A percentile compares a stretch with the other conserved stretches of the same genome.
Evolutionary conservation across 2,329 filamentous ascomycete species (phyloP).

Genomic region (Botrytis squamosa): DNA sequence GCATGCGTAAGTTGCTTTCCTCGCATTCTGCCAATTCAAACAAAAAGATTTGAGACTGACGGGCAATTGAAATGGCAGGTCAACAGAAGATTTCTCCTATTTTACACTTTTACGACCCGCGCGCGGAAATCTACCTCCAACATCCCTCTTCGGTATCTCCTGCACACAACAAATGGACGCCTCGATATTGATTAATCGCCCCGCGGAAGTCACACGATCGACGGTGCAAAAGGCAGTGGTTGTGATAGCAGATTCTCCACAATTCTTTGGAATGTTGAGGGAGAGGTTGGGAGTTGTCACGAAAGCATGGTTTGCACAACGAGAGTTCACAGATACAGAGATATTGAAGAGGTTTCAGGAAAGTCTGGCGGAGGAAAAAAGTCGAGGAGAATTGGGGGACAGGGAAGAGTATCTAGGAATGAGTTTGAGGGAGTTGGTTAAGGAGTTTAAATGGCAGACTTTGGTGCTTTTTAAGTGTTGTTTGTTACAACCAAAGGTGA

Average conservation of each 20-base stretch:
- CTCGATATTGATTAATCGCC: conserved; percentile 70
- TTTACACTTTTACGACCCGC: conserved; percentile 80
- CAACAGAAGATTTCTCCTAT: conserved; percentile 96
- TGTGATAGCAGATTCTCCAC: conserved; percentile 86
- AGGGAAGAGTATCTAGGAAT: conserved; percentile 84
- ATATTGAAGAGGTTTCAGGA: conserved; percentile 91
- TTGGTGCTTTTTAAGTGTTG: conserved; percentile 92
- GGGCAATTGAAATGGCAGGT: conserved; percentile 47
- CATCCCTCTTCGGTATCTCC: conserved; percentile 91
- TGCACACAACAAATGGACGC: conserved; percentile 91
- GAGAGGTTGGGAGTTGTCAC: conserved; percentile 90
- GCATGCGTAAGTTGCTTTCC: conserved; percentile 65
- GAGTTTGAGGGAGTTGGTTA: conserved; percentile 86
- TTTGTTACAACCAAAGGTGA: conserved; percentile 88
- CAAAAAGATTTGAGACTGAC: conserved; percentile 11
- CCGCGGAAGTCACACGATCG: conserved; percentile 89
- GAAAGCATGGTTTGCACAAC: conserved; percentile 93
- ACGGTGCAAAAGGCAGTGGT: conserved; percentile 98
- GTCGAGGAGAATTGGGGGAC: conserved; percentile 64
- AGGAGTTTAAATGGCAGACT: conserved; percentile 93
- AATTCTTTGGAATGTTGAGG: conserved; percentile 85
- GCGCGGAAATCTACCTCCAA: conserved; percentile 55
- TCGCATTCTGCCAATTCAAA: neutral
- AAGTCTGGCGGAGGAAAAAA: conserved; percentile 70
- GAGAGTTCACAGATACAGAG: conserved; percentile 85